Conservation (phyloP, 2,329 filamentous ascomycete genomes). For the Hirsutella thompsonii region DNA sequence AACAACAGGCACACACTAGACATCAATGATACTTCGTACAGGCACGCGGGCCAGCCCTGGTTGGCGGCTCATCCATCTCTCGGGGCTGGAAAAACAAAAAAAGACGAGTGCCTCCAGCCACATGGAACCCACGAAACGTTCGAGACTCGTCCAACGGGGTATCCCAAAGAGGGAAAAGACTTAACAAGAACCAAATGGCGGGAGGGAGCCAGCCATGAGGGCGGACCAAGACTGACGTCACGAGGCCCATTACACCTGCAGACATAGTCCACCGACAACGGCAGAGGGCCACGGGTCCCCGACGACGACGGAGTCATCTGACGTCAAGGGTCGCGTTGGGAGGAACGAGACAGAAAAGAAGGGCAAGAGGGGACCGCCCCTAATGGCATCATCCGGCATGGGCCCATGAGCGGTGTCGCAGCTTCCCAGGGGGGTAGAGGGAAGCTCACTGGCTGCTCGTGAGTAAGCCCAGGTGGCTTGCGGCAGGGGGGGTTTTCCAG, state of each 20-base stretch:
- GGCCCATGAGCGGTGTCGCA: not conserved
- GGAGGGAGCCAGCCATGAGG: not conserved
- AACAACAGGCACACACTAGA: no score
- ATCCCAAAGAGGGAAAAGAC: not conserved
- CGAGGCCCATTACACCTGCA: not conserved
- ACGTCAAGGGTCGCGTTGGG: constrained; percentile 1
- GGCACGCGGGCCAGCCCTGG: no score
- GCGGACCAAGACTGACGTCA: not conserved
- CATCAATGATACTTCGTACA: no score
- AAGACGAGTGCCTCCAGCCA: no score
- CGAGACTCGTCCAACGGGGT: not conserved
- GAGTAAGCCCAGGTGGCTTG: not conserved
- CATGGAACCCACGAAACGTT: not conserved
- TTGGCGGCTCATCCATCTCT: no score
- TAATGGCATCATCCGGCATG: not conserved
- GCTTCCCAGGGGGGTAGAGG: not conserved
- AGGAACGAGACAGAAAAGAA: not conserved
- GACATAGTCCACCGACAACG: not conserved
- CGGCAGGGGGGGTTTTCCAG: no score
- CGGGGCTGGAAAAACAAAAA: no score
- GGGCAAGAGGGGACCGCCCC: not conserved
- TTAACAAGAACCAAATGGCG: no score
- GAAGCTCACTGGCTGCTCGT: not conserved
- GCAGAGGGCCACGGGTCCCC: not conserved
- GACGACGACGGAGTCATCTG: constrained; percentile 3